Evolutionary conservation across 2,329 filamentous ascomycete species (phyloP).

Genomic region (Alternaria rosae): DNA sequence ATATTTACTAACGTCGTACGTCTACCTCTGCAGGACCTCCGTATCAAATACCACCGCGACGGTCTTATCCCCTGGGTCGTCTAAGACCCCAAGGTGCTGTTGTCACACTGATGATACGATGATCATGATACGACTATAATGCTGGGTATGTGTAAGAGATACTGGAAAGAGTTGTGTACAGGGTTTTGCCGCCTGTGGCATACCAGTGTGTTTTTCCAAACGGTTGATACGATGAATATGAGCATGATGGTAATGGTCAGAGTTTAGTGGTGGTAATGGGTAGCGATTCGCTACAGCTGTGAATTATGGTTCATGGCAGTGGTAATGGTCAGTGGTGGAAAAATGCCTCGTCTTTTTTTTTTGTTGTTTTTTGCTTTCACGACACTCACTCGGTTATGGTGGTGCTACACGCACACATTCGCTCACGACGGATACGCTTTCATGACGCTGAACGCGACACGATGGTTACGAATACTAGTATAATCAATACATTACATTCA

Average conservation of each 20-base stretch:
- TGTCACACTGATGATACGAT: background rate
- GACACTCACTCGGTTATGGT: background rate
- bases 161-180: background rate
- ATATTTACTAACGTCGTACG: background rate
- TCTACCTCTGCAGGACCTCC: background rate
- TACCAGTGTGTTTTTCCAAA: background rate
- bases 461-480: background rate
- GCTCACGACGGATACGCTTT: background rate
- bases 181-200: slow-evolving; percentile 2
- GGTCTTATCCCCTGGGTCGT: slow-evolving; percentile 19
- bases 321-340: background rate
- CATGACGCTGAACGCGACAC: background rate
- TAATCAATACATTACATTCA: background rate
- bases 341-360: background rate
- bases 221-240: background rate
- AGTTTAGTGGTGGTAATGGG: background rate
- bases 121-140: background rate
- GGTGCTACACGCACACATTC: background rate
- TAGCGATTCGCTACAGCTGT: background rate
- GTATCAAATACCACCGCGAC: slow-evolving; percentile 19
- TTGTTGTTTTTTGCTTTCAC: background rate
- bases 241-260: background rate
- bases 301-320: background rate
- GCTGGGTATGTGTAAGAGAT: background rate
- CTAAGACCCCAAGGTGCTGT: background rate